Conservation (phyloP, 2,329 filamentous ascomycete genomes). For the Pseudogymnoascus sp. region DNA sequence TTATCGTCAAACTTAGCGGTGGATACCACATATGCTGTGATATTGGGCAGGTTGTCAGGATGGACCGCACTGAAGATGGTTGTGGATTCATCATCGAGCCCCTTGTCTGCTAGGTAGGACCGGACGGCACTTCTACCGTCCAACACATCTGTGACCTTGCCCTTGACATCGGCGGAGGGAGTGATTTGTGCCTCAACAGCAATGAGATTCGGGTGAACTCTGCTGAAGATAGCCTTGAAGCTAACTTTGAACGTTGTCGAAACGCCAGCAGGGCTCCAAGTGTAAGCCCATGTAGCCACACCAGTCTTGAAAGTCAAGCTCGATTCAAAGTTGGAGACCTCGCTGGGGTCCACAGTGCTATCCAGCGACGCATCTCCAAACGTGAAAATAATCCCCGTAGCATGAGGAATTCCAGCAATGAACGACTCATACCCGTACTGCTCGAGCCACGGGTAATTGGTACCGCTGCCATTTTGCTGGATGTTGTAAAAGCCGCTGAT, state of each 20-base stretch:
- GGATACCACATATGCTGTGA: slow-evolving; percentile 54
- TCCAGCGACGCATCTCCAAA: slow-evolving; percentile 49
- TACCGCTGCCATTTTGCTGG: slow-evolving; percentile 49
- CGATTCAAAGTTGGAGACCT: slow-evolving; percentile 54
- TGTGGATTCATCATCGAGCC: slow-evolving; percentile 40
- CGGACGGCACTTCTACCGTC: slow-evolving; percentile 63
- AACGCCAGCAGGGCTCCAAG: slow-evolving; percentile 49
- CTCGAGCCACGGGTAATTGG: slow-evolving; percentile 61
- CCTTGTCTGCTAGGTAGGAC: slow-evolving; percentile 50
- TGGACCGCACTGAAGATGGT: slow-evolving; percentile 59
- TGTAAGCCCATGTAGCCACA: slow-evolving; percentile 56
- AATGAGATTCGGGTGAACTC: slow-evolving; percentile 27
- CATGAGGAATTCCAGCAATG: slow-evolving; percentile 64
- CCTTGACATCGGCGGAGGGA: slow-evolving; percentile 43
- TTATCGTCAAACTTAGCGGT: slow-evolving; percentile 33
- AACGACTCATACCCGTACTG: slow-evolving; percentile 65
- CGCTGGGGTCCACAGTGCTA: slow-evolving; percentile 49
- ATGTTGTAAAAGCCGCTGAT: slow-evolving; percentile 60
- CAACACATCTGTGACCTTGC: slow-evolving; percentile 57
- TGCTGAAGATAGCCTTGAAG: slow-evolving; percentile 52
- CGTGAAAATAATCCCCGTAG: slow-evolving; percentile 52
- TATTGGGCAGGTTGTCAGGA: slow-evolving; percentile 52
- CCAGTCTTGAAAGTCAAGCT: slow-evolving; percentile 57
- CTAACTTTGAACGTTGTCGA: slow-evolving; percentile 46
- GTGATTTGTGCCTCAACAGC: slow-evolving; percentile 51